Percentiles rank a stretch among this genome's conserved stretches.
Evolutionary conservation across 2,329 filamentous ascomycete species (phyloP).

Genomic region (Colletotrichum limetticola): DNA sequence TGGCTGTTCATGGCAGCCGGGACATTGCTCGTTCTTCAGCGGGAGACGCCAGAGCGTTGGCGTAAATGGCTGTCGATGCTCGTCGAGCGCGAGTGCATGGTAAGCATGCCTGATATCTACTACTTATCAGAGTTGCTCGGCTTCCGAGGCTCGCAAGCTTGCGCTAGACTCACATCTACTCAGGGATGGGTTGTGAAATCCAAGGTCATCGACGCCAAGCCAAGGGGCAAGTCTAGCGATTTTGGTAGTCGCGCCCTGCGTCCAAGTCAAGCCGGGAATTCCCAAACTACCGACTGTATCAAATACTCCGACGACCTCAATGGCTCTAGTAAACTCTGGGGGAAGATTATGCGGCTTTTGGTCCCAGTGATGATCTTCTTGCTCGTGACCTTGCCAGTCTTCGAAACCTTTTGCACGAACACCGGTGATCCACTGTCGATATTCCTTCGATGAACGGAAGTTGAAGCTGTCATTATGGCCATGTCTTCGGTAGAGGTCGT

Average conservation of each 20-base stretch:
- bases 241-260: not conserved
- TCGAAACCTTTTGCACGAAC: not conserved
- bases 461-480: not conserved
- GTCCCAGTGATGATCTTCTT: not conserved
- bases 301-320: constrained; percentile 27
- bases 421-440: constrained; percentile 10
- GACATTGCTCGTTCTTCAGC: not conserved
- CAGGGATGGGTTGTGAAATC: constrained; percentile 8
- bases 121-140: too few species aligned
- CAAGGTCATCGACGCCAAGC: constrained; percentile 4
- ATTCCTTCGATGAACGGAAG: constrained; percentile 1
- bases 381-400: not conserved
- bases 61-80: not conserved
- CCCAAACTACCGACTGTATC: constrained; percentile 32
- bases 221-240: not conserved
- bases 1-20: not conserved
- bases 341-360: not conserved
- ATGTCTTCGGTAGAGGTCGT: not conserved
- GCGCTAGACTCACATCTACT: constrained; percentile 8
- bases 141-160: rapidly evolving
- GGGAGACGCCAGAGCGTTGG: constrained; percentile 14
- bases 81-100: constrained; percentile 20
- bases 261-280: not conserved
- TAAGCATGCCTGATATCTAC: constrained; percentile 7
- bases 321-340: not conserved